Evolutionary conservation across 305 asterid species (phyloP).

Genomic region (Caryopteris hybrid): DNA sequence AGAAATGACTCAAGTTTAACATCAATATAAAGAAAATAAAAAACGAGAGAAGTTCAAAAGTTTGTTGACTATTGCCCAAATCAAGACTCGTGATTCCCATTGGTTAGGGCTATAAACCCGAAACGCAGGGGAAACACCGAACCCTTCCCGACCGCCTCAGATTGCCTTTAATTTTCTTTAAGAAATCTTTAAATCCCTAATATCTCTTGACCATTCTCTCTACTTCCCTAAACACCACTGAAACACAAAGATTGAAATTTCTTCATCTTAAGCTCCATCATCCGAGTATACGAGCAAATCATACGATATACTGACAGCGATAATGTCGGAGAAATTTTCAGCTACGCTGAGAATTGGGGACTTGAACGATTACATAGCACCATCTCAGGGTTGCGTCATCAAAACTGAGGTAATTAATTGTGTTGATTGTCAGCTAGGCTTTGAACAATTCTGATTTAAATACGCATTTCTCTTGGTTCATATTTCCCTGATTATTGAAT

Average conservation of each 20-base stretch:
- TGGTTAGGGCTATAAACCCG: too few species aligned
- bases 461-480: neutral
- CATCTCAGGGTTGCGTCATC: conserved; percentile 91
- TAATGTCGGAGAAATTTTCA: conserved; percentile 81
- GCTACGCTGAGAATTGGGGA: conserved; percentile 89
- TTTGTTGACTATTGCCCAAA: too few species aligned
- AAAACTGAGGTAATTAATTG: conserved; percentile 43
- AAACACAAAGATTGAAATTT: neutral
- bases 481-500: neutral
- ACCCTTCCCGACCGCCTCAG: conserved; percentile 17
- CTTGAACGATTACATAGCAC: conserved; percentile 93
- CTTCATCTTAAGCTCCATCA: neutral
- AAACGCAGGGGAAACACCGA: neutral
- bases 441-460: neutral
- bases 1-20: too few species aligned
- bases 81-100: too few species aligned
- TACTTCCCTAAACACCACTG: neutral
- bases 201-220: neutral
- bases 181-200: conserved; percentile 19
- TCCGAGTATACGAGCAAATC: neutral
- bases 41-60: too few species aligned
- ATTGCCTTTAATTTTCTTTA: neutral
- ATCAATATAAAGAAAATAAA: too few species aligned
- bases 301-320: neutral
- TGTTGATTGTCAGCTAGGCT: conserved; percentile 5